Percentiles rank a stretch among this genome's conserved stretches.
These are phyloP conservation scores for Aureobasidium subglaciale DNA, from an alignment of 2,329 filamentous ascomycete genomes.

Conservation along the genomic window DNA sequence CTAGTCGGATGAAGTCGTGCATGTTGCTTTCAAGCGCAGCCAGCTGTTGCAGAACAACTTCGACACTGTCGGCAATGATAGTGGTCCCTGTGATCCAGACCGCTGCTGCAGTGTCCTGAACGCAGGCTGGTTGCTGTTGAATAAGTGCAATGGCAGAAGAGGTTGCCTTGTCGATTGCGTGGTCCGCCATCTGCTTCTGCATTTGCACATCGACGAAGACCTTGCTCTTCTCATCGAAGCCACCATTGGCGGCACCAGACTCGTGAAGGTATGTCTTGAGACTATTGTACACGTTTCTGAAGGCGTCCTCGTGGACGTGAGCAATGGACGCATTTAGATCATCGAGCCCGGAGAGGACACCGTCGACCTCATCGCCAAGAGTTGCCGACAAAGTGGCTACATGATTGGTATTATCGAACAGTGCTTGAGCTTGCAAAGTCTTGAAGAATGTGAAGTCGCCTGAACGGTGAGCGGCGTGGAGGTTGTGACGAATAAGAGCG, in stretches of 20 bases:
- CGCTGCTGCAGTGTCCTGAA: constrained; percentile 37
- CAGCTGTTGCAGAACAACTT: constrained; percentile 36
- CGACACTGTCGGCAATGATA: constrained; percentile 39
- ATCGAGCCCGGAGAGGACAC: constrained; percentile 37
- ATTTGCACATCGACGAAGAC: constrained; percentile 39
- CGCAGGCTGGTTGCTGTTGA: constrained; percentile 33
- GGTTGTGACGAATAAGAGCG: constrained; percentile 39
- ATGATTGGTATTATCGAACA: constrained; percentile 40
- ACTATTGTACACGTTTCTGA: constrained; percentile 39
- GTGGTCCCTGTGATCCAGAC: constrained; percentile 40
- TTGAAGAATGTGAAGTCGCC: constrained; percentile 43
- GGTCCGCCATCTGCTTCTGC: constrained; percentile 39
- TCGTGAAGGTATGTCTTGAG: constrained; percentile 27
- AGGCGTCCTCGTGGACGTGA: constrained; percentile 41
- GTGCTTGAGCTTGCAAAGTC: constrained; percentile 33
- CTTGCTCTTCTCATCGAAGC: constrained; percentile 26
- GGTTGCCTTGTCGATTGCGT: constrained; percentile 41
- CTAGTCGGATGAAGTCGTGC: constrained; percentile 40
- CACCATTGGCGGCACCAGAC: constrained; percentile 20
- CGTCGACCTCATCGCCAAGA: constrained; percentile 38
- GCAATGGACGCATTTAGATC: constrained; percentile 41
- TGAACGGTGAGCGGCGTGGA: constrained; percentile 37
- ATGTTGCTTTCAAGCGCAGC: constrained; percentile 33
- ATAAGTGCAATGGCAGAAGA: constrained; percentile 39
- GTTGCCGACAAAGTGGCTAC: constrained; percentile 35